Percentiles rank a stretch among this genome's conserved stretches.
Evolutionary conservation across 106 monocot species (phyloP).

Genomic region (Xerophyta viscosa): DNA sequence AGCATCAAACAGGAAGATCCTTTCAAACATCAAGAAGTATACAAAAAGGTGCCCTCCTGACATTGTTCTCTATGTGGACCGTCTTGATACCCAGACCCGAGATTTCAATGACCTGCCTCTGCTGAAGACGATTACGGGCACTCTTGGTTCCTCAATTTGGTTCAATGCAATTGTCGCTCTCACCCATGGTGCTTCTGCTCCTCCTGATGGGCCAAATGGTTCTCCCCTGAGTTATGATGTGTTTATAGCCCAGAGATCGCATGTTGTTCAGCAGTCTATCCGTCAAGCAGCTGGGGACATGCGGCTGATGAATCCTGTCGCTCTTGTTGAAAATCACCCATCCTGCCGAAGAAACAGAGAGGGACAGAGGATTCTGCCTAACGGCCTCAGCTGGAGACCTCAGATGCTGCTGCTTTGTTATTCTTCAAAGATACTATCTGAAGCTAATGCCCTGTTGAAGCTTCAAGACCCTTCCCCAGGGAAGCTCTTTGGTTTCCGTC

Average conservation of each 20-base stretch:
- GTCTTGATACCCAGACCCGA: constrained; percentile 80
- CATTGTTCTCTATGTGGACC: constrained; percentile 90
- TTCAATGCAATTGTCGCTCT: constrained; percentile 89
- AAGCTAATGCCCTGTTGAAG: constrained; percentile 78
- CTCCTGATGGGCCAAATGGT: constrained; percentile 84
- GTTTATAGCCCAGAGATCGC: constrained; percentile 76
- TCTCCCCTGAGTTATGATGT: constrained; percentile 72
- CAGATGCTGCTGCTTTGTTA: constrained; percentile 83
- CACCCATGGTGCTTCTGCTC: constrained; percentile 81
- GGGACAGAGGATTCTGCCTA: constrained; percentile 72
- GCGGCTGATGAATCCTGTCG: constrained; percentile 87
- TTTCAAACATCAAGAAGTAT: constrained; percentile 63
- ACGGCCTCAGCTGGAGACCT: constrained; percentile 78
- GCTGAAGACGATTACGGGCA: constrained; percentile 48
- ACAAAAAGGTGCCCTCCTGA: constrained; percentile 80
- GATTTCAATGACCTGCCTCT: constrained; percentile 90
- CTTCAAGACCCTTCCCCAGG: constrained; percentile 68
- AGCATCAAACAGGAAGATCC: constrained; percentile 49
- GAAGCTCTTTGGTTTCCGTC: constrained; percentile 76
- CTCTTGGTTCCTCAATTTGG: constrained; percentile 80
- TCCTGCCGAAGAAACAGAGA: constrained; percentile 78
- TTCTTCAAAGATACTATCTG: constrained; percentile 90
- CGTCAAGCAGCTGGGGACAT: constrained; percentile 86
- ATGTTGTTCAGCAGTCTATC: constrained; percentile 78
- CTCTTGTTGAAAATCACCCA: constrained; percentile 87